phyloP scores from a whole-genome alignment of 805 yeast genomes.

The Kregervanrija pseudodelftensis region DNA sequence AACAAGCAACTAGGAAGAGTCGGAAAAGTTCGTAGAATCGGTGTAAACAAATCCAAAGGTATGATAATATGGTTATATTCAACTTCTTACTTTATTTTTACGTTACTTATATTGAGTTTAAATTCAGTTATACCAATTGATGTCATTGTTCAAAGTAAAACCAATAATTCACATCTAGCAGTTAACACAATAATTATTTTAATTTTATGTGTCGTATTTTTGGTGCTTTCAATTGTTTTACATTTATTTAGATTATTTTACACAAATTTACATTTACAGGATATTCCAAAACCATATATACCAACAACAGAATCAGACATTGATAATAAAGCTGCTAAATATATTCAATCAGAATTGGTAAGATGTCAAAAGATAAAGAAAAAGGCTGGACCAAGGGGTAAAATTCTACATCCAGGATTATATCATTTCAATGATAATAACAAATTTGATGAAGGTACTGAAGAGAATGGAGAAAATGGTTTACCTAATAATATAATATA shows the following conservation, averaged over 20 bases:
- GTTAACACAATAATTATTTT: slow-evolving; percentile 77
- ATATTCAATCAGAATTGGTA: slow-evolving; percentile 33
- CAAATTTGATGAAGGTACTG: neutral
- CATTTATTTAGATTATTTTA: slow-evolving; percentile 54
- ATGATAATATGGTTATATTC: slow-evolving; percentile 35
- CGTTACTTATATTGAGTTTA: slow-evolving; percentile 45
- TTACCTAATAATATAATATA: slow-evolving; percentile 30
- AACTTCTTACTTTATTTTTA: slow-evolving; percentile 34
- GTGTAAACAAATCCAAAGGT: no score
- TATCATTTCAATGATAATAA: slow-evolving; percentile 17
- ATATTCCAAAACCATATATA: slow-evolving; percentile 72
- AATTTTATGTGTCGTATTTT: slow-evolving; percentile 57
- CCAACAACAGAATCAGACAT: slow-evolving; percentile 59
- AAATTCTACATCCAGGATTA: slow-evolving; percentile 45
- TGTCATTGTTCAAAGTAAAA: slow-evolving; percentile 53
- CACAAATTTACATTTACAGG: slow-evolving; percentile 52
- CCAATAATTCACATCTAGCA: slow-evolving; percentile 47
- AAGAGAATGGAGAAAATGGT: slow-evolving; percentile 1
- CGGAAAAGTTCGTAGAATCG: no score
- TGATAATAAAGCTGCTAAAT: slow-evolving; percentile 37
- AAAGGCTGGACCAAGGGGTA: slow-evolving; percentile 35
- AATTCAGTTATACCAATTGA: slow-evolving; percentile 74
- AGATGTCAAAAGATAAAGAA: slow-evolving; percentile 35
- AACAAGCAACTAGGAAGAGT: no score
- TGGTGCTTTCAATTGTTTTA: slow-evolving; percentile 41